Evolutionary conservation across 495 filamentous ascomycete species (phyloP), one percentile per base, ranked within the genome.

Genomic region (Aspergillus affinis): DNA sequence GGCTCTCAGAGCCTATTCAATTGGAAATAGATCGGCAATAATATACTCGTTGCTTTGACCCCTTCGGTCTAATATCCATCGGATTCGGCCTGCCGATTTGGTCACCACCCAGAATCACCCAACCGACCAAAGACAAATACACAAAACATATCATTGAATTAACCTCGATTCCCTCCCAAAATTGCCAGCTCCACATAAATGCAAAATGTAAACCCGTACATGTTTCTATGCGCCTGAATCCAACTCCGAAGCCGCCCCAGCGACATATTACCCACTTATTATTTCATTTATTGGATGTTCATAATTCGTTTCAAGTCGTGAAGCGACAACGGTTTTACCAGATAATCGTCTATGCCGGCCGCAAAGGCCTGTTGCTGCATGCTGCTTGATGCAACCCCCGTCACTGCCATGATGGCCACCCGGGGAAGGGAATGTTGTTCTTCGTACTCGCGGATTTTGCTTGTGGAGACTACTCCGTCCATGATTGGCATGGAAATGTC

Each of bases 401-500:
- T 82, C 0, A 82, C 70, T 19, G 78, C 79, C 69, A 81, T 78
- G 59, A 82, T 79, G 47, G 73, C 68, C 5, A 70, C 57, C 4
- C 69, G 66, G 17, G 45, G 29, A 3, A 68, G 44, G 0, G 54
- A 51, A 5, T 62, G 54, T 32, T 71, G 62, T 29, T 73, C 63
- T 59, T 87, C 84, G 32, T 80, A 76, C 48, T 75, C 72, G 7
- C 85, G 75, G 36, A 86, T 87, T 54, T 80, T 77, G 21, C 79
- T 68, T 0, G 83, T 84, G 17, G 83, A 80, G 29, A 82, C 81
- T 17, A 86, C 80, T 0, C 84, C 84, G 59, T 86, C 78, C 84
- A 87, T 88, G 13, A 86, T 70, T 0, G 86, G 86, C 87, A 90
- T 90, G 49, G 80, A 82, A 7, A 89, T 82, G 61, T 88, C 79